A percentile compares a stretch with the other conserved stretches of the same genome.
These are phyloP conservation scores for Aspergillus asperescens DNA, from an alignment of 495 filamentous ascomycete genomes.

Conservation along the genomic window DNA sequence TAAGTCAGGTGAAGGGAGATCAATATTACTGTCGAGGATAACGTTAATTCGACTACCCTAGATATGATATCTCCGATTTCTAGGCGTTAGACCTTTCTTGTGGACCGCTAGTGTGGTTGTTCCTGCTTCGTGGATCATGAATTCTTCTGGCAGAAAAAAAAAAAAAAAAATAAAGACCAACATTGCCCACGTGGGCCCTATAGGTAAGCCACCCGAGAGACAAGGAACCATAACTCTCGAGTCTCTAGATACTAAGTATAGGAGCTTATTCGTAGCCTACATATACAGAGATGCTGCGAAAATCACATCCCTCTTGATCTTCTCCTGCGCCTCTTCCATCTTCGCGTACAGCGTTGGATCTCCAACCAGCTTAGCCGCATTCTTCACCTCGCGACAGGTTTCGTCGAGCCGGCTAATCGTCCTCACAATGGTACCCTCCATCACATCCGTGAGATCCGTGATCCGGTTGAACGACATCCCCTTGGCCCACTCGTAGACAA, in stretches of 20 bases:
- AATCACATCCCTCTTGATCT: slow-evolving; percentile 94
- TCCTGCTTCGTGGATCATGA: not conserved
- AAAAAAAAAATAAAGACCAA: slow-evolving; percentile 8
- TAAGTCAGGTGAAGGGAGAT: not conserved
- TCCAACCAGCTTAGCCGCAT: slow-evolving; percentile 92
- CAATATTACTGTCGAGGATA: not conserved
- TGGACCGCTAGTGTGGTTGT: not conserved
- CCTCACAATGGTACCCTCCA: slow-evolving; percentile 93
- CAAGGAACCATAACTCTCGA: not conserved
- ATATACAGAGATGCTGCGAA: slow-evolving; percentile 85
- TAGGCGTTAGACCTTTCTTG: not conserved
- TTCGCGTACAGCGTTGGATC: slow-evolving; percentile 89
- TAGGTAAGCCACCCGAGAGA: not conserved
- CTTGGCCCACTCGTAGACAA: slow-evolving; percentile 96
- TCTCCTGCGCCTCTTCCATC: slow-evolving; percentile 93
- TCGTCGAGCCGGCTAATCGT: slow-evolving; percentile 91
- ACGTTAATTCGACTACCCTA: not conserved
- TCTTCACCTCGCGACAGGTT: slow-evolving; percentile 96
- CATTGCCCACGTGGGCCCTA: slow-evolving; percentile 13
- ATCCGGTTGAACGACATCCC: slow-evolving; percentile 99
- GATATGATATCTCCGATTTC: not conserved
- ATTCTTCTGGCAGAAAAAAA: slow-evolving; percentile 18
- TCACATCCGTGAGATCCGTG: slow-evolving; percentile 90
- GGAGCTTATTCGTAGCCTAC: too few relatives aligned
- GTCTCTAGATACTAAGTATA: not conserved